phyloP scores from a whole-genome alignment of 2,329 filamentous ascomycete genomes.

The Penicillium glabrum region DNA sequence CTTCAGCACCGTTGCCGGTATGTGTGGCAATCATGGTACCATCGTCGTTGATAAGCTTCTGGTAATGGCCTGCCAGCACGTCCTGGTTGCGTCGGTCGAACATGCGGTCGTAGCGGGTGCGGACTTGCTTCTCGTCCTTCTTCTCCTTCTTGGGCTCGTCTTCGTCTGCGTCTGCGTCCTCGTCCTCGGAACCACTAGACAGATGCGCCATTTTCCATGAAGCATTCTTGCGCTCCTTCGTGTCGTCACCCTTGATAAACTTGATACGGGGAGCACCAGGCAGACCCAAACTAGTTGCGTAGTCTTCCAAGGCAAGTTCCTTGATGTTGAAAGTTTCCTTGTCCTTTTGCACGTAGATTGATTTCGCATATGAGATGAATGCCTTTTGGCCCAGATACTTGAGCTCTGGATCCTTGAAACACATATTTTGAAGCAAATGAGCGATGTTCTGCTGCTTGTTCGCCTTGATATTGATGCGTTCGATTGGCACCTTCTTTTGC shows the following conservation, averaged over 20 bases:
- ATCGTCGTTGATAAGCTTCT: conserved; percentile 73
- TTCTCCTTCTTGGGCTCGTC: conserved; percentile 54
- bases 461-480: conserved; percentile 79
- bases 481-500: conserved; percentile 85
- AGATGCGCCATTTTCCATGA: conserved; percentile 64
- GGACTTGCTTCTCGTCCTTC: conserved; percentile 63
- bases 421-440: conserved; percentile 87
- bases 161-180: conserved; percentile 45
- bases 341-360: conserved; percentile 83
- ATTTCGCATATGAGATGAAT: conserved; percentile 85
- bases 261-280: conserved; percentile 91
- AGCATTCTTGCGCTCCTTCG: conserved; percentile 84
- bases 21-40: conserved; percentile 41
- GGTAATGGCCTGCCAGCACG: conserved; percentile 90
- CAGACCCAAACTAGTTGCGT: conserved; percentile 79
- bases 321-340: conserved; percentile 88
- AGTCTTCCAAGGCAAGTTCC: conserved; percentile 80
- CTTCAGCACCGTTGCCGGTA: conserved; percentile 40
- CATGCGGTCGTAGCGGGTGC: conserved; percentile 97
- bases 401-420: conserved; percentile 88
- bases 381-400: conserved; percentile 97
- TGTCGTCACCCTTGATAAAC: conserved; percentile 85
- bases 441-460: conserved; percentile 88
- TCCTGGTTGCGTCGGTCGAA: conserved; percentile 96
- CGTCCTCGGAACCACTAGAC: conserved; percentile 60